phyloP scores from a whole-genome alignment of 75 land plant genomes.

The Adiantum capillusveneris region DNA sequence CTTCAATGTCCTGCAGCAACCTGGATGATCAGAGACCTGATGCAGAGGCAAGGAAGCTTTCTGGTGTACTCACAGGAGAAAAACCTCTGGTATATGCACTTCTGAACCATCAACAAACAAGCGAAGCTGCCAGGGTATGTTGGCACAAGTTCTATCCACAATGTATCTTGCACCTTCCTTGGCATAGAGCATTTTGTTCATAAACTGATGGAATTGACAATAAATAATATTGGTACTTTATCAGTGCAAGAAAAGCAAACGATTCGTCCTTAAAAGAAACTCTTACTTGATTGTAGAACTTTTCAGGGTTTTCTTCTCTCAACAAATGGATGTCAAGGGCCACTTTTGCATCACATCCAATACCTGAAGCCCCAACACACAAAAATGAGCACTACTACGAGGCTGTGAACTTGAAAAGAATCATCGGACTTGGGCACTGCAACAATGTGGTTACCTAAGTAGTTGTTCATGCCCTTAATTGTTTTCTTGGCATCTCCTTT shows the following conservation, averaged over 20 bases:
- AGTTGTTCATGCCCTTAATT: constrained; percentile 84
- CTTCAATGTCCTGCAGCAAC: constrained; percentile 75
- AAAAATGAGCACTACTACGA: neutral
- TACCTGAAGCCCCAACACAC: constrained; percentile 27
- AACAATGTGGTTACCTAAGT: constrained; percentile 58
- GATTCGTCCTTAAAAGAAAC: no score
- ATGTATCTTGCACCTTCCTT: constrained; percentile 88
- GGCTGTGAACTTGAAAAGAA: no score
- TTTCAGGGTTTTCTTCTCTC: constrained; percentile 90
- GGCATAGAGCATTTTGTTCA: constrained; percentile 91
- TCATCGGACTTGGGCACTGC: neutral
- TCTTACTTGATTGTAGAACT: constrained; percentile 80
- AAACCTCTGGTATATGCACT: constrained; percentile 83
- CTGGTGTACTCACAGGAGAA: no score
- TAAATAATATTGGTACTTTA: neutral
- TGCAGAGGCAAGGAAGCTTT: constrained; percentile 7
- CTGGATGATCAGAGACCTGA: constrained; percentile 1
- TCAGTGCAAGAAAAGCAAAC: neutral
- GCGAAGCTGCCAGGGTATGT: constrained; percentile 73
- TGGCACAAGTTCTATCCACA: constrained; percentile 86
- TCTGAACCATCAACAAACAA: constrained; percentile 77
- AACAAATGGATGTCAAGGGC: constrained; percentile 87
- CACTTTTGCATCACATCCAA: constrained; percentile 98
- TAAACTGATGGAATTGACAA: no score
- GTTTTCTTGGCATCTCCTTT: neutral